A percentile compares a stretch with the other conserved stretches of the same genome.
These are phyloP conservation scores for Phlebopus sp. DNA, from an alignment of 1,284 basidiomycete genomes.

Conservation along the genomic window DNA sequence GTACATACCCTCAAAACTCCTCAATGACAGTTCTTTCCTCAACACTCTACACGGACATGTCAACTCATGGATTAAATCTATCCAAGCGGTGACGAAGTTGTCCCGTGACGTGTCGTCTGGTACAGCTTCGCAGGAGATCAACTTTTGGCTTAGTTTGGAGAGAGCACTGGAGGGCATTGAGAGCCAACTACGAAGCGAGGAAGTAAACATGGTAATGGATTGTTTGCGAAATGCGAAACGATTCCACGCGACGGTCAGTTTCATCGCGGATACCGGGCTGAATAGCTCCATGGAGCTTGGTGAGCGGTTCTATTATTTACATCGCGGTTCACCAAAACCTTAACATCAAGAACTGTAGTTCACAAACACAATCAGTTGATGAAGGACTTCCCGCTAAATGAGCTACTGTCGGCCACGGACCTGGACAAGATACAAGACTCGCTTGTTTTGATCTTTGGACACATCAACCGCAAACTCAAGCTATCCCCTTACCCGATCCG, in stretches of 20 bases:
- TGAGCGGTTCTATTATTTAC: conserved; percentile 34
- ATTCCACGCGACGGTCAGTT: conserved; percentile 96
- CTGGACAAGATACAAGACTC: conserved; percentile 93
- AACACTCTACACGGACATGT: conserved; percentile 94
- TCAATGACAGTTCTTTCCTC: conserved; percentile 89
- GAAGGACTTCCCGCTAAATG: conserved; percentile 98
- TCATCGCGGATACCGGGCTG: conserved; percentile 95
- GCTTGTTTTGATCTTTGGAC: conserved; percentile 83
- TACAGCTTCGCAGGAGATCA: conserved; percentile 97
- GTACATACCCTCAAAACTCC: conserved; percentile 68
- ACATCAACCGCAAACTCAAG: conserved; percentile 94
- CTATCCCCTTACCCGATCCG: conserved; percentile 96
- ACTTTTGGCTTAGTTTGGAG: conserved; percentile 97
- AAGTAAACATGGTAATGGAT: conserved; percentile 94
- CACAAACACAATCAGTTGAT: conserved; percentile 98
- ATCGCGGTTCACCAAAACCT: neutral
- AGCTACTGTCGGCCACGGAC: conserved; percentile 93
- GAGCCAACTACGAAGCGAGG: conserved; percentile 86
- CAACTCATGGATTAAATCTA: conserved; percentile 98
- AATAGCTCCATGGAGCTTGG: conserved; percentile 89
- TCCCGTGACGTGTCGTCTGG: conserved; percentile 91
- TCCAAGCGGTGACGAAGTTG: conserved; percentile 95
- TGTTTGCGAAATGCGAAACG: conserved; percentile 94
- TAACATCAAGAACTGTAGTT: conserved; percentile 44
- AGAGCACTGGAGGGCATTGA: conserved; percentile 93